phyloP scores from a whole-genome alignment of 371 early-diverging fungal species.

The Coemansia sp. region DNA sequence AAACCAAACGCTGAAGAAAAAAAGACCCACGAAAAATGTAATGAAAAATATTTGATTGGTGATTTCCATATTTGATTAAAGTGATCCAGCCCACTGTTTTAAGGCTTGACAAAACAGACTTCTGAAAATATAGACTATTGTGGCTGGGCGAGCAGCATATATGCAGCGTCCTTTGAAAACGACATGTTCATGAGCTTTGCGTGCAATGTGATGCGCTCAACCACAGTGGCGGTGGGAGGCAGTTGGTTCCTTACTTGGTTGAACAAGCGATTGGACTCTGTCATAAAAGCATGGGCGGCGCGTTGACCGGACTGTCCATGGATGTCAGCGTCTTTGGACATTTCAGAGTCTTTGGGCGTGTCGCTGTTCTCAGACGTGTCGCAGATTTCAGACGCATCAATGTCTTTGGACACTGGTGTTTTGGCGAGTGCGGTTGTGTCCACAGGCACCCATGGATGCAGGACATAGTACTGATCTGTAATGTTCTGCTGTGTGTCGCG shows the following conservation, averaged over 20 bases:
- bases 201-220: slow-evolving; percentile 43
- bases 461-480: slow-evolving; percentile 11
- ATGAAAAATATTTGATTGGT: too few species aligned
- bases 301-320: background rate
- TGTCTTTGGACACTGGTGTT: background rate
- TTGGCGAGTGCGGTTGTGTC: background rate
- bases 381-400: background rate
- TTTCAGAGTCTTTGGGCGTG: background rate
- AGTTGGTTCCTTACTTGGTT: slow-evolving; percentile 5
- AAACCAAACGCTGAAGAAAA: too few species aligned
- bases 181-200: slow-evolving; percentile 26
- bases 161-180: slow-evolving; percentile 26
- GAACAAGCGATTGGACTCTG: slow-evolving; percentile 19
- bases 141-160: slow-evolving; percentile 2
- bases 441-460: slow-evolving; percentile 27
- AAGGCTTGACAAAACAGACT: too few species aligned
- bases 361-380: background rate
- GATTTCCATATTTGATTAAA: too few species aligned
- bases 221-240: slow-evolving; percentile 12
- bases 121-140: background rate
- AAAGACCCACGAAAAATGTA: too few species aligned
- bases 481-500: slow-evolving; percentile 29
- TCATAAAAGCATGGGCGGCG: background rate
- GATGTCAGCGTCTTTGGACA: background rate
- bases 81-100: too few species aligned